These are phyloP conservation scores for Cyberlindnera bimundalis DNA, from an alignment of 805 yeast species.

Conservation along the genomic window DNA sequence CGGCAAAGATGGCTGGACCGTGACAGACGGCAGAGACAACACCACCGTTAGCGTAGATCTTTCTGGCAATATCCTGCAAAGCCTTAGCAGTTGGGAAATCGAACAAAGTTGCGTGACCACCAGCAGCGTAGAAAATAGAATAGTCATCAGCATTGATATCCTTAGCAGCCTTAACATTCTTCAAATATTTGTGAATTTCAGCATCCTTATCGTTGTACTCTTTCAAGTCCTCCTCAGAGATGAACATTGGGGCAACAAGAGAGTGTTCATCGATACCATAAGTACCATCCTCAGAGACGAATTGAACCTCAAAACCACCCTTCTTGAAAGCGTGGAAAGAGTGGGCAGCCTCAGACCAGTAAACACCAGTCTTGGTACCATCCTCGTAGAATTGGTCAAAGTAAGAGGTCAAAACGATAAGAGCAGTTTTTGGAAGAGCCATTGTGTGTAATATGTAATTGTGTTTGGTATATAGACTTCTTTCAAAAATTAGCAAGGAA, in stretches of 20 bases:
- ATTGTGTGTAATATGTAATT: conserved; percentile 7
- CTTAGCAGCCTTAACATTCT: conserved; percentile 42
- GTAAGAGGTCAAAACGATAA: conserved; percentile 43
- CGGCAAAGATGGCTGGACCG: conserved; percentile 59
- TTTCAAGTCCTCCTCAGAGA: conserved; percentile 42
- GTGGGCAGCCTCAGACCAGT: conserved; percentile 55
- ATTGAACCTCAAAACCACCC: conserved; percentile 49
- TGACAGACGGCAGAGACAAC: conserved; percentile 65
- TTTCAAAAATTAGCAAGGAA: neutral
- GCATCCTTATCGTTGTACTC: conserved; percentile 37
- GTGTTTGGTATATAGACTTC: neutral
- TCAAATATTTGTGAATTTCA: conserved; percentile 37
- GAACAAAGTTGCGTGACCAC: conserved; percentile 60
- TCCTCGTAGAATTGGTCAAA: conserved; percentile 49
- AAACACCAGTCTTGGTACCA: conserved; percentile 60
- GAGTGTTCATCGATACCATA: conserved; percentile 61
- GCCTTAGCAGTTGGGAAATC: conserved; percentile 53
- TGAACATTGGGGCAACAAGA: conserved; percentile 32
- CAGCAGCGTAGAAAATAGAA: conserved; percentile 57
- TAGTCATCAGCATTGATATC: conserved; percentile 48
- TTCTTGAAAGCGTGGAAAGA: conserved; percentile 48
- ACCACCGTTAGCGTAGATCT: conserved; percentile 49
- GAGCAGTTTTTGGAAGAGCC: conserved; percentile 32
- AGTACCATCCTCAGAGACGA: conserved; percentile 57
- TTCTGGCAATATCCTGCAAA: conserved; percentile 43